A percentile compares a stretch with the other conserved stretches of the same genome.
These are phyloP conservation scores for Zymoseptoria pseudotritici DNA, from an alignment of 2,329 filamentous ascomycete species.

Conservation along the genomic window DNA sequence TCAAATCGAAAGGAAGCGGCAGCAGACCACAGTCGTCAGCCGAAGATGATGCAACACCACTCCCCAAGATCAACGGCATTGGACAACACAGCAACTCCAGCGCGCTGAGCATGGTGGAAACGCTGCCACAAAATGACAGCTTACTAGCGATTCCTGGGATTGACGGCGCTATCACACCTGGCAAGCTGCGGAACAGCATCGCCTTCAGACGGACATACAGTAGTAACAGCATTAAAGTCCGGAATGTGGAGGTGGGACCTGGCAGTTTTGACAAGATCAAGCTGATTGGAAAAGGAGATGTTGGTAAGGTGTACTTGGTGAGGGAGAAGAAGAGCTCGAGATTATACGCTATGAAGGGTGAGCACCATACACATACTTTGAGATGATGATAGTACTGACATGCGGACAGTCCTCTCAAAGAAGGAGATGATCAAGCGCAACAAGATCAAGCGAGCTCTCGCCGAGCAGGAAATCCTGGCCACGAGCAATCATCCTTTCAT, in stretches of 20 bases:
- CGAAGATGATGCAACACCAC: conserved; percentile 55
- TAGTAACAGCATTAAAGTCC: conserved; percentile 97
- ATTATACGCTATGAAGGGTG: conserved; percentile 98
- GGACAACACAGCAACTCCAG: conserved; percentile 35
- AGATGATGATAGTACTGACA: neutral
- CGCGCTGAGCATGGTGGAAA: conserved; percentile 49
- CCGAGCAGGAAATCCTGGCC: conserved; percentile 94
- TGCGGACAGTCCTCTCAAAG: conserved; percentile 76
- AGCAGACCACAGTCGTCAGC: conserved; percentile 56
- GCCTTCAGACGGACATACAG: conserved; percentile 94
- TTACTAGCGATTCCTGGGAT: conserved; percentile 33
- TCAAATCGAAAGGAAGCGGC: conserved; percentile 41
- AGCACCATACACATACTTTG: conserved; percentile 22
- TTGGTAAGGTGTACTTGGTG: conserved; percentile 96
- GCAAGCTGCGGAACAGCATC: conserved; percentile 56
- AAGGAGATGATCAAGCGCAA: conserved; percentile 99
- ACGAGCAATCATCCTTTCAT: conserved; percentile 99
- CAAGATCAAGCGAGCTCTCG: conserved; percentile 97
- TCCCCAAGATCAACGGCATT: conserved; percentile 48
- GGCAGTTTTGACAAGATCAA: conserved; percentile 99
- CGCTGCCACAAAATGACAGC: conserved; percentile 29
- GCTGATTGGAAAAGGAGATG: conserved; percentile 95
- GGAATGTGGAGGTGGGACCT: conserved; percentile 92
- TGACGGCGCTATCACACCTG: conserved; percentile 59
- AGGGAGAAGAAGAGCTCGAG: conserved; percentile 95